phyloP scores from a whole-genome alignment of 2,329 filamentous ascomycete species.

The Metarhizium robertsii region DNA sequence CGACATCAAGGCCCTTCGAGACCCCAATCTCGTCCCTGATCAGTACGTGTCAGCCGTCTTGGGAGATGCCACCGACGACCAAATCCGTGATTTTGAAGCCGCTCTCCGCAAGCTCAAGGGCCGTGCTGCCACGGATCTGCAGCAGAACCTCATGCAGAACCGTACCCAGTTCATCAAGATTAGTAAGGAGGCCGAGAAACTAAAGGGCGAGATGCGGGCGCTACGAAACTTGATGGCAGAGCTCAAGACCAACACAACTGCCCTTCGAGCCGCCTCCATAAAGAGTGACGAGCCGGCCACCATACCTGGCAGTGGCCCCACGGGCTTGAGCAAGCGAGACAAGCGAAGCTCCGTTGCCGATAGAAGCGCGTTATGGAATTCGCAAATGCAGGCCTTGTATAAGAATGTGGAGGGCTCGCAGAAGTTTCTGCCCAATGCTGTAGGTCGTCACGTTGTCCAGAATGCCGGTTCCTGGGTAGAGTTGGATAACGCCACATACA shows the following conservation, averaged over 20 bases:
- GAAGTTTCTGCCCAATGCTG: conserved; percentile 84
- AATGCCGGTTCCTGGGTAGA: conserved; percentile 94
- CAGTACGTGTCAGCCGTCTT: conserved; percentile 68
- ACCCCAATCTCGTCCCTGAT: conserved; percentile 71
- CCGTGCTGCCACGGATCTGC: conserved; percentile 72
- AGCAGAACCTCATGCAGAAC: conserved; percentile 95
- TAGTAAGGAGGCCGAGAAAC: conserved; percentile 95
- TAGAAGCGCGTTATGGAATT: conserved; percentile 57
- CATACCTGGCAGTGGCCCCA: conserved; percentile 40
- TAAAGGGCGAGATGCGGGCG: conserved; percentile 91
- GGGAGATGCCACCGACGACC: conserved; percentile 76
- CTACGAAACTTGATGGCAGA: conserved; percentile 88
- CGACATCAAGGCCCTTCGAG: conserved; percentile 68
- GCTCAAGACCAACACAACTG: conserved; percentile 68
- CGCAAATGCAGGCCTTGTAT: conserved; percentile 69
- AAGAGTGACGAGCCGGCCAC: conserved; percentile 38
- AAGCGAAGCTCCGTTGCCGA: conserved; percentile 84
- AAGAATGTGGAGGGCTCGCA: conserved; percentile 97
- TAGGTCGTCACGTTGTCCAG: conserved; percentile 87
- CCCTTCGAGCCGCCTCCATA: conserved; percentile 50
- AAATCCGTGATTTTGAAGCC: conserved; percentile 74
- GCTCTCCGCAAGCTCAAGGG: conserved; percentile 68
- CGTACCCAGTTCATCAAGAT: conserved; percentile 98
- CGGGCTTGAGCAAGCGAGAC: conserved; percentile 56
- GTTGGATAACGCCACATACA: conserved; percentile 95